Evolutionary conservation across 192 early-diverging fungal genomes (phyloP).

Genomic region (Rhizoclosmatium globosum): DNA sequence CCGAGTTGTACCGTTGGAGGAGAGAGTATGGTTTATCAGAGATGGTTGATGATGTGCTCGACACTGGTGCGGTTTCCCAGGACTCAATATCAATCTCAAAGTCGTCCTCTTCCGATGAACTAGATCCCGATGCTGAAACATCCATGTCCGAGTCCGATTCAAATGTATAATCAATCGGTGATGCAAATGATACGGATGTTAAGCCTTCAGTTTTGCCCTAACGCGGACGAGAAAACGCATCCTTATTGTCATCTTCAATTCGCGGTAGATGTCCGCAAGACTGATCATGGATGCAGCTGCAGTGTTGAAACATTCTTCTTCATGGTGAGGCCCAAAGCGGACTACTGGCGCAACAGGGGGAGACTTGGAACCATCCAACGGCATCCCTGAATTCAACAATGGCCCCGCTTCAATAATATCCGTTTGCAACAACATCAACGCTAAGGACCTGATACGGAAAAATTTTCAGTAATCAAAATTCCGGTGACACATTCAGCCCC

Average conservation of each 20-base stretch:
- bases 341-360: constrained; percentile 28
- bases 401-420: constrained; percentile 16
- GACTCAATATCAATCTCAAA: constrained; percentile 20
- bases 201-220: background rate
- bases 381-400: constrained; percentile 19
- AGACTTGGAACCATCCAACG: constrained; percentile 9
- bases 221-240: background rate
- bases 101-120: background rate
- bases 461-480: too few relatives aligned
- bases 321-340: constrained; percentile 31
- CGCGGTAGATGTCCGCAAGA: constrained; percentile 41
- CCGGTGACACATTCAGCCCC: background rate
- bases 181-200: background rate
- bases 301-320: background rate
- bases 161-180: background rate
- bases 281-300: constrained; percentile 18
- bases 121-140: background rate
- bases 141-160: constrained; percentile 20
- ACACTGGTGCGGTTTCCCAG: constrained; percentile 6
- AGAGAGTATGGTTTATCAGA: background rate
- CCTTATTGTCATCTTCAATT: background rate
- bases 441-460: background rate
- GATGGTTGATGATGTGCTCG: background rate
- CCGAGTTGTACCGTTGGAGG: background rate
- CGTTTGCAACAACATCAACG: constrained; percentile 14